Percentiles rank a stretch among this genome's conserved stretches.
These are phyloP conservation scores for Sugiyamaella paludigena DNA, from an alignment of 1,139 yeast species.

Conservation along the genomic window DNA sequence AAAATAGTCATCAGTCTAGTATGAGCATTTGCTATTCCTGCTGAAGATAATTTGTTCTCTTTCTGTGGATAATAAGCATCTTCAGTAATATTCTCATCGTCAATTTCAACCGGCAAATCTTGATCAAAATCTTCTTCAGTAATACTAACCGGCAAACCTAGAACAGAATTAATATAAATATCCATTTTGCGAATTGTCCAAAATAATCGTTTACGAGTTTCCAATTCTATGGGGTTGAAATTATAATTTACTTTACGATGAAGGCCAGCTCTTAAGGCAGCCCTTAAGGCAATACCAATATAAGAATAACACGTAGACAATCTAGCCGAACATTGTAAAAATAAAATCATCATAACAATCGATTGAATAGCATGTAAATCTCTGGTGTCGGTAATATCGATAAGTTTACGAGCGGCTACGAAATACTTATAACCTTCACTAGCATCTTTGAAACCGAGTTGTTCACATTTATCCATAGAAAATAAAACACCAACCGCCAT, in stretches of 20 bases:
- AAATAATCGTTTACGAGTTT: constrained; percentile 79
- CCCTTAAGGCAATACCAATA: constrained; percentile 86
- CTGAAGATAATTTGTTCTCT: constrained; percentile 54
- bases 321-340: constrained; percentile 86
- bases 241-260: constrained; percentile 70
- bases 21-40: constrained; percentile 84
- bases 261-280: constrained; percentile 82
- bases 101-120: constrained; percentile 77
- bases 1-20: constrained; percentile 67
- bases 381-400: constrained; percentile 63
- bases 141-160: constrained; percentile 74
- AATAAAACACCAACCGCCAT: constrained; percentile 76
- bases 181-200: constrained; percentile 93
- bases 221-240: constrained; percentile 79
- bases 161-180: constrained; percentile 80
- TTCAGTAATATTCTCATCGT: constrained; percentile 82
- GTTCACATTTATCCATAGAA: constrained; percentile 41
- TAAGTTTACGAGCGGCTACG: constrained; percentile 72
- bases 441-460: constrained; percentile 43
- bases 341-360: constrained; percentile 61
- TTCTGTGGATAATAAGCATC: constrained; percentile 44
- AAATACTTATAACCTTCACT: constrained; percentile 78
- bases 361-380: constrained; percentile 73
- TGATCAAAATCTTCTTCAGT: constrained; percentile 85
- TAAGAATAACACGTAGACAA: constrained; percentile 88